Conservation (phyloP, 2,329 filamentous ascomycete species). For the Ceratocystis diversiconidia region DNA sequence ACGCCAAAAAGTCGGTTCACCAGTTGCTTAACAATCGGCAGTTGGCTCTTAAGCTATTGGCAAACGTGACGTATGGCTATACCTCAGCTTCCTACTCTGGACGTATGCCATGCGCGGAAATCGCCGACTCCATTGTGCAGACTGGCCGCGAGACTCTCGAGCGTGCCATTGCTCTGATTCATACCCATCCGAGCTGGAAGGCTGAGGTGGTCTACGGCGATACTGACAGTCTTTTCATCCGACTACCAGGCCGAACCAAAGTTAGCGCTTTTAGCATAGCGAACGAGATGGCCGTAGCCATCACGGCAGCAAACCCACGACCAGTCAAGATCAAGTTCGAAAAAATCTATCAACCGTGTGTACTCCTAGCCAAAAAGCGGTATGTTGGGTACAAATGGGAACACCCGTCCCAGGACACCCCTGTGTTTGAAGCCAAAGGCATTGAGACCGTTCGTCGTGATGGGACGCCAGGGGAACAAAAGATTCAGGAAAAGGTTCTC, state of each 20-base stretch:
- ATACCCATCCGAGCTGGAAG: constrained; percentile 73
- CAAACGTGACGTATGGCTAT: constrained; percentile 98
- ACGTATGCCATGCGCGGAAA: constrained; percentile 94
- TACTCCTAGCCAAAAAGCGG: constrained; percentile 88
- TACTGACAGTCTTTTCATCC: constrained; percentile 86
- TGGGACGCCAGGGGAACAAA: constrained; percentile 88
- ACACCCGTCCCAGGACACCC: constrained; percentile 53
- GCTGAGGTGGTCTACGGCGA: constrained; percentile 97
- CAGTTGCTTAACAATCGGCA: constrained; percentile 86
- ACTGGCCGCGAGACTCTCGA: constrained; percentile 90
- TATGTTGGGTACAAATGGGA: constrained; percentile 99
- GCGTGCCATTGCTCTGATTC: constrained; percentile 82
- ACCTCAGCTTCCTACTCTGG: constrained; percentile 94
- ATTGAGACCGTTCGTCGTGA: constrained; percentile 95
- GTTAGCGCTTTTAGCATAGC: constrained; percentile 87
- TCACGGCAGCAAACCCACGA: constrained; percentile 79
- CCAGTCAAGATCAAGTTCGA: constrained; percentile 96
- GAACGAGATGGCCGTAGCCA: constrained; percentile 73
- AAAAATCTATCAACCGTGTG: constrained; percentile 92
- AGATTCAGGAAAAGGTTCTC: constrained; percentile 85
- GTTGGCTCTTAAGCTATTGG: constrained; percentile 83
- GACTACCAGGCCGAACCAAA: constrained; percentile 72
- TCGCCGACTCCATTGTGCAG: constrained; percentile 95
- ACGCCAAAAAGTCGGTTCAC: constrained; percentile 32
- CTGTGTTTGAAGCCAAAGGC: constrained; percentile 93